Percentiles rank a stretch among this genome's conserved stretches.
These are phyloP conservation scores for Yarrowia keelungensis DNA, from an alignment of 805 yeast species.

Conservation along the genomic window DNA sequence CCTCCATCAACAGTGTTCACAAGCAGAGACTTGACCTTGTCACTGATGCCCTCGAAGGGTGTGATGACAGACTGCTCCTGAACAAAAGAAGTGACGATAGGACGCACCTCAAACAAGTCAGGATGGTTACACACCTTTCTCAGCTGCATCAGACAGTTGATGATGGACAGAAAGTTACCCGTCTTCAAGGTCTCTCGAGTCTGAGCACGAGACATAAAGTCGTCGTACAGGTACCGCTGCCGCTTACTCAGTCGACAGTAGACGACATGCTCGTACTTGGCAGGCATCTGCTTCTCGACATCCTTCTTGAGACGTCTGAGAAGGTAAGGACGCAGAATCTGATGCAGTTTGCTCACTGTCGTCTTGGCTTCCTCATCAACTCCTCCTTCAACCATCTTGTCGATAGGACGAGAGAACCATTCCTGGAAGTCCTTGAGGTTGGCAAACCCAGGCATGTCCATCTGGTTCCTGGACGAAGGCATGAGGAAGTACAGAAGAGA, in stretches of 20 bases:
- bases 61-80: slow-evolving; percentile 68
- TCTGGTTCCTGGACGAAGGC: slow-evolving; percentile 75
- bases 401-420: slow-evolving; percentile 99
- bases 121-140: slow-evolving; percentile 97
- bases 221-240: slow-evolving; percentile 91
- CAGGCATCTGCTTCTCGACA: slow-evolving; percentile 99
- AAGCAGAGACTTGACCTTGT: slow-evolving; percentile 51
- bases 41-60: slow-evolving; percentile 55
- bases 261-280: slow-evolving; percentile 91
- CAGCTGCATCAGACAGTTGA: slow-evolving; percentile 96
- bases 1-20: slow-evolving; percentile 42
- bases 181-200: slow-evolving; percentile 92
- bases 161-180: slow-evolving; percentile 92
- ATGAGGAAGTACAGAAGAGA: slow-evolving; percentile 90
- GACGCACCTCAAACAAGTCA: slow-evolving; percentile 93
- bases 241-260: slow-evolving; percentile 92
- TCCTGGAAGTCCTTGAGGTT: slow-evolving; percentile 94
- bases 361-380: slow-evolving; percentile 70
- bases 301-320: slow-evolving; percentile 92
- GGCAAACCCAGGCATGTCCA: slow-evolving; percentile 93
- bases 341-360: slow-evolving; percentile 89
- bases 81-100: slow-evolving; percentile 88
- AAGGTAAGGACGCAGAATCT: slow-evolving; percentile 89
- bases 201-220: slow-evolving; percentile 95
- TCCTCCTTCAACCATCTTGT: slow-evolving; percentile 82